Evolutionary conservation across 495 filamentous ascomycete genomes (phyloP), one percentile per base, ranked within the genome.

Genomic region (Astrocystis sublimbata): DNA sequence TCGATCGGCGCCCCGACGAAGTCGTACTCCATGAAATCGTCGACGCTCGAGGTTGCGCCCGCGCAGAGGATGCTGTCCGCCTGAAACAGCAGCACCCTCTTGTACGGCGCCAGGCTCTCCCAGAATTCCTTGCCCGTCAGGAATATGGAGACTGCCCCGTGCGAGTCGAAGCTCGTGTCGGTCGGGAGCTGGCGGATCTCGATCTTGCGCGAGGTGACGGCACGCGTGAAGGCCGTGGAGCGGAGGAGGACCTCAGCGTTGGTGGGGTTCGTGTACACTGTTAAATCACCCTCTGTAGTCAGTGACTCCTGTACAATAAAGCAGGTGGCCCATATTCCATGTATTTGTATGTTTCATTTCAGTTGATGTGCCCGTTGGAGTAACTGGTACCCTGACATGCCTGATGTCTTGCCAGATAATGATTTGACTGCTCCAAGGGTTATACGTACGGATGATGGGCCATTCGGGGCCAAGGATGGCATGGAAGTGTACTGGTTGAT

Each of bases 1-100:
- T 59, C 42, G 36, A 76, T 66, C 24, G 68, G 63, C 9, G 70
- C 71, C 0, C 71, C 71, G 36, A 76, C 54, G 19, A 72, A 64
- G 58, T 72, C 71, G 47, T 68, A 76, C 6, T 65, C 52, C 36
- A 74, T 47, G 49, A 68, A 75, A 52, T 74, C 73, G n/a, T 76
- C 73, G n/a, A 71, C 68, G 38, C 57, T 65, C 13, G 56, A 50
- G 12, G 61, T 54, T 8, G 68, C 55, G 30, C 68, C 71, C 10
- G 68, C 61, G 58, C 73, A 76, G 6, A 76, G 49, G 55, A 76
- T 71, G 46, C 64, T 69, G 60, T 76, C 73, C 28, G 63, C 60
- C 59, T 76, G 71, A 58, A 76, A 76, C 6, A 74, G 54, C 15
- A 76, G 58, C 23, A 76, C 62, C 51, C 68, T 66, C 28, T 58